Evolutionary conservation across 805 yeast genomes (phyloP).

Genomic region (Spathaspora arborariae): DNA sequence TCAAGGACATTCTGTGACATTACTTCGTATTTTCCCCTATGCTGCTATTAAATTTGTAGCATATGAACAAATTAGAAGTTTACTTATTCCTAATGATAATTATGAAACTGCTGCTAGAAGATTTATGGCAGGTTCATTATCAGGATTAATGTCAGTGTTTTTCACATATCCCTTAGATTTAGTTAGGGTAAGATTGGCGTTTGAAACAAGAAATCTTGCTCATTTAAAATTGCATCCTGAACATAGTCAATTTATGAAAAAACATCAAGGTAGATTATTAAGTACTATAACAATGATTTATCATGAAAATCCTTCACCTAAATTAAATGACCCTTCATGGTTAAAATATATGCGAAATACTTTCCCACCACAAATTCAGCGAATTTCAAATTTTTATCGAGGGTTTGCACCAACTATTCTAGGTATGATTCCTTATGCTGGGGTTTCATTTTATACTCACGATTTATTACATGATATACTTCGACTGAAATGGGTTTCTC

Average conservation of each 20-base stretch:
- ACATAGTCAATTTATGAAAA: slow-evolving; percentile 22
- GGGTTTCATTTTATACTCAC: slow-evolving; percentile 93
- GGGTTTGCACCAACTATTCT: slow-evolving; percentile 92
- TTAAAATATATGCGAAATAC: slow-evolving; percentile 29
- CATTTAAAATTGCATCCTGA: slow-evolving; percentile 19
- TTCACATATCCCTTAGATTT: slow-evolving; percentile 91
- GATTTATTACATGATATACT: slow-evolving; percentile 86
- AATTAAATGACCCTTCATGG: slow-evolving; percentile 34
- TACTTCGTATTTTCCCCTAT: slow-evolving; percentile 88
- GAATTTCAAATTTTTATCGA: slow-evolving; percentile 74
- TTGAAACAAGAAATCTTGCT: slow-evolving; percentile 55
- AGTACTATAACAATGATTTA: slow-evolving; percentile 31
- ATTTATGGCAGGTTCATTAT: slow-evolving; percentile 81
- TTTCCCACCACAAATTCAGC: slow-evolving; percentile 27
- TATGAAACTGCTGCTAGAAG: slow-evolving; percentile 82
- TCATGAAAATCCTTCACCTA: slow-evolving; percentile 34
- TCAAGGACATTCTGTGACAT: slow-evolving; percentile 94
- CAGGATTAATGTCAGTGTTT: slow-evolving; percentile 84
- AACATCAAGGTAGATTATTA: slow-evolving; percentile 27
- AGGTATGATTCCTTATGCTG: slow-evolving; percentile 98
- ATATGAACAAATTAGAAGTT: slow-evolving; percentile 83
- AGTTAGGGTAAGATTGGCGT: slow-evolving; percentile 87
- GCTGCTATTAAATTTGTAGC: slow-evolving; percentile 97
- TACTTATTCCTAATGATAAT: slow-evolving; percentile 69
- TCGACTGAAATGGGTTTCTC: slow-evolving; percentile 53